phyloP scores from a whole-genome alignment of 805 yeast genomes.

The Cyberlindnera maritima region DNA sequence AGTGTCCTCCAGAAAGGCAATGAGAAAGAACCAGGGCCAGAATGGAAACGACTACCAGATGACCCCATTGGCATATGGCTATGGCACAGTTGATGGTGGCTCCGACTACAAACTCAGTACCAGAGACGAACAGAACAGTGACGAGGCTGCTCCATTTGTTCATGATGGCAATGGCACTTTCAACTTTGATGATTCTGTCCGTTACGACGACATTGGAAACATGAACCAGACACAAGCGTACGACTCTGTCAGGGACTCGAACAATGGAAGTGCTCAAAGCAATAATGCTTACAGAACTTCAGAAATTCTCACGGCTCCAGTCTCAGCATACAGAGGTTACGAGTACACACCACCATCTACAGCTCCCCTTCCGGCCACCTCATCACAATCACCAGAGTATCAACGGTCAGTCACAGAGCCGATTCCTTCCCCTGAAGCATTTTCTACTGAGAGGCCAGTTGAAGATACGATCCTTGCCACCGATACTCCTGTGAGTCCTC shows the following conservation, averaged over 20 bases:
- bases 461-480: neutral
- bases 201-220: slow-evolving; percentile 19
- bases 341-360: slow-evolving; percentile 12
- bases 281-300: slow-evolving; percentile 5
- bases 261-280: slow-evolving; percentile 12
- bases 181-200: slow-evolving; percentile 15
- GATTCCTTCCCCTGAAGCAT: slow-evolving; percentile 4
- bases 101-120: slow-evolving; percentile 13
- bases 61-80: slow-evolving; percentile 26
- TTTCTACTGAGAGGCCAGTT: neutral
- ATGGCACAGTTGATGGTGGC: slow-evolving; percentile 29
- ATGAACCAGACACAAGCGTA: slow-evolving; percentile 19
- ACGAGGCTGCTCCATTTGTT: slow-evolving; percentile 20
- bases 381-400: neutral
- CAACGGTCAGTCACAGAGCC: neutral
- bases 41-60: slow-evolving; percentile 24
- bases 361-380: neutral
- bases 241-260: slow-evolving; percentile 21
- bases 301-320: slow-evolving; percentile 21
- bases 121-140: slow-evolving; percentile 18
- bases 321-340: slow-evolving; percentile 22
- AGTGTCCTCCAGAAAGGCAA: slow-evolving; percentile 36
- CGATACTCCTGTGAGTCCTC: neutral
- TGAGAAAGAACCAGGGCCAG: slow-evolving; percentile 12
- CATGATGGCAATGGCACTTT: slow-evolving; percentile 12